Conservation (phyloP, 192 early-diverging fungal genomes). For the Coemansia sp. region DNA sequence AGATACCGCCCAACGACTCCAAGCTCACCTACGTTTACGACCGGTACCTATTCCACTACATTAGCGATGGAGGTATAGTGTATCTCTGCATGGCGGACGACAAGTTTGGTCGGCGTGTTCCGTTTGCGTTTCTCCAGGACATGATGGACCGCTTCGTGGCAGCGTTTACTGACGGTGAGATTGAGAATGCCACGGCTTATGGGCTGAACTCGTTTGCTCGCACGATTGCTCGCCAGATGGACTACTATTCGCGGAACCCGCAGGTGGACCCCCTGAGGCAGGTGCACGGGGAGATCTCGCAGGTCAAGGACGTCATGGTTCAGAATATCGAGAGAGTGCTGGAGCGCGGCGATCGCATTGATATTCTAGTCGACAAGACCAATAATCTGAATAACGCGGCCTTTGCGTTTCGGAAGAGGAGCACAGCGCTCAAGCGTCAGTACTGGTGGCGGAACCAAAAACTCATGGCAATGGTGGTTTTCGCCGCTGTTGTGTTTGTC, state of each 20-base stretch:
- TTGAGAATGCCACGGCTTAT: slow-evolving; percentile 62
- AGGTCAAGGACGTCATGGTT: slow-evolving; percentile 93
- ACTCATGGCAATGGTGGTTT: slow-evolving; percentile 67
- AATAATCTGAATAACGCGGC: slow-evolving; percentile 83
- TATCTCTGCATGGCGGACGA: slow-evolving; percentile 88
- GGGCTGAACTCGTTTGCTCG: slow-evolving; percentile 81
- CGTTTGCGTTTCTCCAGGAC: slow-evolving; percentile 90
- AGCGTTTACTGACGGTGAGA: slow-evolving; percentile 57
- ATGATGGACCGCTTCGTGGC: slow-evolving; percentile 63
- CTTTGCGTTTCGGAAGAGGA: slow-evolving; percentile 86
- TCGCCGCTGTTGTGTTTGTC: slow-evolving; percentile 62
- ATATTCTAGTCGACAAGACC: slow-evolving; percentile 88
- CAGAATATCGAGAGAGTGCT: slow-evolving; percentile 91
- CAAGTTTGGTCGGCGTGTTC: slow-evolving; percentile 70
- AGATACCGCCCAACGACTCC: slow-evolving; percentile 87
- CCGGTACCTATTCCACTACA: slow-evolving; percentile 91
- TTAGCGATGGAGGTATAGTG: slow-evolving; percentile 72
- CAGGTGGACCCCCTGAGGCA: slow-evolving; percentile 72
- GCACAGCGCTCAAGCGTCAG: slow-evolving; percentile 74
- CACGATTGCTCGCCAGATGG: slow-evolving; percentile 81
- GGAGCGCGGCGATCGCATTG: slow-evolving; percentile 85
- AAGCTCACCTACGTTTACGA: slow-evolving; percentile 93
- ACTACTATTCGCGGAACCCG: slow-evolving; percentile 71
- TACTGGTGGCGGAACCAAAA: slow-evolving; percentile 97
- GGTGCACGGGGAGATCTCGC: slow-evolving; percentile 88